Percentiles rank a stretch among this genome's conserved stretches.
phyloP scores from a whole-genome alignment of 2,329 filamentous ascomycete species.

The Colletotrichum theobromicola region DNA sequence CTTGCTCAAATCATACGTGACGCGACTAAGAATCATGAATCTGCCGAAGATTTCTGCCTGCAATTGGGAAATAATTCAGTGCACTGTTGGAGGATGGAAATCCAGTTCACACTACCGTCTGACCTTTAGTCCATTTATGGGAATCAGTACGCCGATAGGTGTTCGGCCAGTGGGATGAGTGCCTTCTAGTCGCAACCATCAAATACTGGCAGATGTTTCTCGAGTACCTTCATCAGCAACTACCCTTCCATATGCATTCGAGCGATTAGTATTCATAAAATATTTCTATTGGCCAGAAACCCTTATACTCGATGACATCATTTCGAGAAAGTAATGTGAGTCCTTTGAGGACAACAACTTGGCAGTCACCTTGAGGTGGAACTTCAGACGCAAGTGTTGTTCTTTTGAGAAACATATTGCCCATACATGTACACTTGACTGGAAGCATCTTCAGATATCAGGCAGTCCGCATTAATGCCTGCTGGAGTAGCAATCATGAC shows the following conservation, averaged over 20 bases:
- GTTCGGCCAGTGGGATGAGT: too few relatives aligned
- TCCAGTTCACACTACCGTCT: not conserved
- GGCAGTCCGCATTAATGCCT: not conserved
- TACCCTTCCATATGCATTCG: too few relatives aligned
- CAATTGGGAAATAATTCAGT: not conserved
- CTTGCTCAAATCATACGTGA: too few relatives aligned
- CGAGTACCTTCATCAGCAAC: too few relatives aligned
- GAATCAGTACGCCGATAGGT: not conserved
- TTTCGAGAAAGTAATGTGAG: too few relatives aligned
- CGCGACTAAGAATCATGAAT: too few relatives aligned
- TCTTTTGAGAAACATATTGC: accelerated
- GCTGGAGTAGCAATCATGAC: accelerated
- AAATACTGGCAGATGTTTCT: not conserved
- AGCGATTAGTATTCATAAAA: too few relatives aligned
- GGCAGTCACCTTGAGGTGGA: too few relatives aligned
- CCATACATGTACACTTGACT: accelerated
- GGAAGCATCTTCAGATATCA: not conserved
- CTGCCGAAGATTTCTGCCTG: not conserved
- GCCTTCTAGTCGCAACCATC: not conserved
- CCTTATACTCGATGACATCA: not conserved
- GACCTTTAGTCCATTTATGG: not conserved
- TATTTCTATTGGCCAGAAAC: not conserved
- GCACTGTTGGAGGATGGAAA: not conserved
- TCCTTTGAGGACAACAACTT: too few relatives aligned
- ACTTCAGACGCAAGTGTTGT: too few relatives aligned